Conservation (phyloP, 202 grass and related monocot genomes). For the Carex sylvatica region DNA sequence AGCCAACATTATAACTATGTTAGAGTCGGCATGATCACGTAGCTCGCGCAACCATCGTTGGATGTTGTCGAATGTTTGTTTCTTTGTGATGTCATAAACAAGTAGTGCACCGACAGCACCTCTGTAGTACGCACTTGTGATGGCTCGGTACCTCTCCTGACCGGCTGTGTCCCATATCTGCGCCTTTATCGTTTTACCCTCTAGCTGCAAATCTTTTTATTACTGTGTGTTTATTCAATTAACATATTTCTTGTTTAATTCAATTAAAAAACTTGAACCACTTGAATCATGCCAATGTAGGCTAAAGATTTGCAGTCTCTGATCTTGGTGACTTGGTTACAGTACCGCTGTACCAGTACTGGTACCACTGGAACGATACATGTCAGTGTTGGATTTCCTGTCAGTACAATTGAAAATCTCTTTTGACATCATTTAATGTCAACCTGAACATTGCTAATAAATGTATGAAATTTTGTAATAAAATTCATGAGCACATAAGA, state of each 20-base stretch:
- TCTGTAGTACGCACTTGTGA: slow-evolving; percentile 90
- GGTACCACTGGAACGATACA: neutral
- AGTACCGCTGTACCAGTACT: neutral
- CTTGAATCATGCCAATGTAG: neutral
- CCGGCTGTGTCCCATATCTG: slow-evolving; percentile 96
- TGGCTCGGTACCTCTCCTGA: slow-evolving; percentile 87
- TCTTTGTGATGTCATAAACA: slow-evolving; percentile 87
- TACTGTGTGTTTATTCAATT: neutral
- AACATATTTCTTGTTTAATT: neutral
- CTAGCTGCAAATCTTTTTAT: slow-evolving; percentile 40
- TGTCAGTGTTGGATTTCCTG: neutral
- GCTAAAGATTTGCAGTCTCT: neutral
- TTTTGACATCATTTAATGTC: neutral
- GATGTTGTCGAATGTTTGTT: slow-evolving; percentile 77
- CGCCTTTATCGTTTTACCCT: slow-evolving; percentile 82
- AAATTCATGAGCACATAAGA: neutral
- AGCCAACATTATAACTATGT: slow-evolving; percentile 80
- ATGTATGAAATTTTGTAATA: neutral
- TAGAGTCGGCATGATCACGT: slow-evolving; percentile 76
- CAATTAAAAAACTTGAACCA: neutral
- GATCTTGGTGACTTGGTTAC: neutral
- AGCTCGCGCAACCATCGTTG: slow-evolving; percentile 84
- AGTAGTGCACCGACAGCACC: slow-evolving; percentile 74
- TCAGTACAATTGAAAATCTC: neutral
- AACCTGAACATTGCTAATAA: neutral